Base-by-base conservation (phyloP, 2,329 filamentous ascomycete species). In the Botrytis deweyae region DNA sequence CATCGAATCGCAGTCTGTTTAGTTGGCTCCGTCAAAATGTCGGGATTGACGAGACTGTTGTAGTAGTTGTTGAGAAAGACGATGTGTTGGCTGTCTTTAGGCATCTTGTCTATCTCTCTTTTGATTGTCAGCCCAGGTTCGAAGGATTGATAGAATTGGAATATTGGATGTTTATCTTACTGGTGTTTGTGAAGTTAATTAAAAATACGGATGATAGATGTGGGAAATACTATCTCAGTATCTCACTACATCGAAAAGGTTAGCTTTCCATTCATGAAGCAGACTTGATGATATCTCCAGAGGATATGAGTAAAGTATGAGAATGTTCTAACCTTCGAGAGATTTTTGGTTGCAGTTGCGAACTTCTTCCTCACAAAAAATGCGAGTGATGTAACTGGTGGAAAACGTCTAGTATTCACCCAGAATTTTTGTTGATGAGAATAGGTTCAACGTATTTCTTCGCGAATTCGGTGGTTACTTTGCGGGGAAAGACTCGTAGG, bases 241-340 rank as follows among this genome's bases (percentile, higher is more conserved):
- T 68, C 29, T 42, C 65, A 25, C 49, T 68, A 18, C 49, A 42
- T 55, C 46, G 55, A 29, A 68, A 58, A 42, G 12, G 49, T 68
- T 58, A 68, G 49, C n/a, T 33, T 20, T 42, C 25, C 10, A 38
- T 42, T 58, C 36, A 42, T 65, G n/a, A 8, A 25, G 3, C 38
- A 58, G 10, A 33, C 10, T 5, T 4, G 36, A 40, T 55, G 25
- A 42, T 42, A 9, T 55, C 49, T n/a, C 18, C 18, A 42, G 65
- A 33, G 18, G 3, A 25, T 5, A 4, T 58, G 18, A 5, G 3
- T 22, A 44, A 7, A 33, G 1, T 58, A 33, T 42, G n/a, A 68
- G 36, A 2, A 42, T 25, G 8, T 16, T 58, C 36, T 58, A 42
- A 68, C 66, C 66, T 68, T 58, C 29, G 3, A 16, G 5, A 42